Base-by-base conservation (phyloP, 495 filamentous ascomycete species). In the Xylona heveae region DNA sequence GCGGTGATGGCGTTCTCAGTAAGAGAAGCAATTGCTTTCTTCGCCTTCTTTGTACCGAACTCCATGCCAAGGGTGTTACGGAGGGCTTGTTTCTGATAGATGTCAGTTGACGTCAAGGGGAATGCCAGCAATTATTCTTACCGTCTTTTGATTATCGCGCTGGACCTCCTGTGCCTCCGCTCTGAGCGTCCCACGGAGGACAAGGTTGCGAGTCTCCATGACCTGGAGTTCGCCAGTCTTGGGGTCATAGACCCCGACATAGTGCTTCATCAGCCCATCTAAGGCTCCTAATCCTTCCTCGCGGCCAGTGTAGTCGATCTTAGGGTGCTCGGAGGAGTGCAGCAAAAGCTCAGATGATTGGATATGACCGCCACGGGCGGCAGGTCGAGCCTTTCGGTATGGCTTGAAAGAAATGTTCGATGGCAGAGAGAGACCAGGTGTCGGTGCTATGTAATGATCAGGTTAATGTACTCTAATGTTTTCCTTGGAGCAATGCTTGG, bases 21-120 rank as follows among this genome's bases (percentile, higher is more conserved):
- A 30, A 76, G 55, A 20, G 74, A 71, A 17, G 64, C 66, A 37
- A 85, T 70, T 1, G 75, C 76, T 53, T 91, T 91, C 59, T 77
- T 76, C 2, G 90, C 71, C 55, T 90, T 90, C 57, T 81, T 90
- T 21, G 82, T 92, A 40, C 88, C 90, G 55, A 97, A 97, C 30
- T 74, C 71, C 43, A 80, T 67, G 38, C 82, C 88, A 4, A 97
- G 73, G 22, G 70, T 66, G 27, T 66, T 72, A 38, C 68, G 68
- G 29, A 43, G 40, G 14, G 52, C 24, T 13, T 8, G 8, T 8
- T 25, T 25, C 23, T 25, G 23, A 25, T 25, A 38, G 12, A 45
- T 61, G 59, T 18, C 67, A 62, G 42, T 62, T 55, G 42, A 65
- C 58, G 24, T 58, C 51, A 19, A 28, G 15, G 28, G 3, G 25